phyloP scores from a whole-genome alignment of 345 rosid genomes.

The Lepidium didymum region DNA sequence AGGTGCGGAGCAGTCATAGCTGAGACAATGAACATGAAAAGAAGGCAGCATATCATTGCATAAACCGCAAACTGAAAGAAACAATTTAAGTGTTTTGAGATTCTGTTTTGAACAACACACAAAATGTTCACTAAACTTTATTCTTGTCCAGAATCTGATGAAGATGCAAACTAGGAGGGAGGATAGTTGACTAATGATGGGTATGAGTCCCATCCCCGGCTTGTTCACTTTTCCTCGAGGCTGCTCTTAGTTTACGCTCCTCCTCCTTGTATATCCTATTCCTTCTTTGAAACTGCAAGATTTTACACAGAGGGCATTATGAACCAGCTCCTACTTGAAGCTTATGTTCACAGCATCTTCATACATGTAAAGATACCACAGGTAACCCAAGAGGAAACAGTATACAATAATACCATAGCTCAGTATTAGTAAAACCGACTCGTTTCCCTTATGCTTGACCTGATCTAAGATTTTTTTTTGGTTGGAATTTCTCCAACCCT shows the following conservation, averaged over 20 bases:
- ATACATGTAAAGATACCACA: not conserved
- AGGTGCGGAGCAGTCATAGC: conserved; percentile 1
- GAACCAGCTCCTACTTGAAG: not conserved
- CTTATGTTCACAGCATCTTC: not conserved
- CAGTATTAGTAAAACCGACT: not conserved
- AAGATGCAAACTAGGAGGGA: conserved; percentile 12
- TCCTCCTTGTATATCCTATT: conserved; percentile 96
- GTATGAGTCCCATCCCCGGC: conserved; percentile 37
- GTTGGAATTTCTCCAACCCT: not conserved
- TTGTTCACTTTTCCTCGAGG: conserved; percentile 47
- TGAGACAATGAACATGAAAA: not conserved
- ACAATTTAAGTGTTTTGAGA: not conserved
- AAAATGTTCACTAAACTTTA: conserved; percentile 21
- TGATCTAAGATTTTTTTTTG: not conserved
- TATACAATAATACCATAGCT: not conserved
- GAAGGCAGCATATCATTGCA: not conserved
- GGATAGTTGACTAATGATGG: conserved; percentile 32
- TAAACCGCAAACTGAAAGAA: not conserved
- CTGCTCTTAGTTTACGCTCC: conserved; percentile 90
- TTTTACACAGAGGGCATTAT: not conserved
- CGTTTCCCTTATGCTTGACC: no score
- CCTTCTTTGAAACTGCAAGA: conserved; percentile 79
- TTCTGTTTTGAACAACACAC: not conserved
- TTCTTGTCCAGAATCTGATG: conserved; percentile 1
- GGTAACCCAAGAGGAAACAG: not conserved